Evolutionary conservation across 2,329 filamentous ascomycete genomes (phyloP).

Genomic region (Colletotrichum sp.): DNA sequence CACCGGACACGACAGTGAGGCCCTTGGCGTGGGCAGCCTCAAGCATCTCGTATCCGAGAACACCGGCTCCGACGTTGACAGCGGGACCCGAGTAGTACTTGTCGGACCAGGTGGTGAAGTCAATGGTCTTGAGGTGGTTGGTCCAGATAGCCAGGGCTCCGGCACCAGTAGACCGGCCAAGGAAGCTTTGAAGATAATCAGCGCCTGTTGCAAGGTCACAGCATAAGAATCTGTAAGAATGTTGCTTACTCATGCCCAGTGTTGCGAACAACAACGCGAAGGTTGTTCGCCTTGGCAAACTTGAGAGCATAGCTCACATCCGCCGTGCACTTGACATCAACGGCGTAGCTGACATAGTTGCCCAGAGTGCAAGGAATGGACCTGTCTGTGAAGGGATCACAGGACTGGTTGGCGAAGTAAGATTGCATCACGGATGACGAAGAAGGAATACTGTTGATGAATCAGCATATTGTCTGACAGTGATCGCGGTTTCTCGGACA

Average conservation of each 20-base stretch:
- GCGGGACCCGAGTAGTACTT: conserved; percentile 55
- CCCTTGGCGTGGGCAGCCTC: conserved; percentile 35
- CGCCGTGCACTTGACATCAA: conserved; percentile 33
- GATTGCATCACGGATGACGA: conserved; percentile 47
- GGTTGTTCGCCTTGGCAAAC: conserved; percentile 37
- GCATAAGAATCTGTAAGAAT: not conserved
- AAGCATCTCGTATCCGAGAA: conserved; percentile 52
- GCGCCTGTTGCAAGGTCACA: not conserved
- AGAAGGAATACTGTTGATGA: conserved; percentile 31
- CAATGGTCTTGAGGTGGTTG: conserved; percentile 44
- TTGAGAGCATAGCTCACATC: conserved; percentile 37
- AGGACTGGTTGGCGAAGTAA: conserved; percentile 41
- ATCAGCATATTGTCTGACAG: conserved; percentile 4
- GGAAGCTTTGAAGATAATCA: conserved; percentile 22
- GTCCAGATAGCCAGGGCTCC: conserved; percentile 44
- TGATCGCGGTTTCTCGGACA: not conserved
- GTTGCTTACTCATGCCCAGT: conserved; percentile 34
- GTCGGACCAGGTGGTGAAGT: conserved; percentile 42
- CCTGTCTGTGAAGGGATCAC: conserved; percentile 43
- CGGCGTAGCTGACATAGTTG: conserved; percentile 47
- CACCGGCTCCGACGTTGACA: conserved; percentile 58
- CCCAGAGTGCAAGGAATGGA: conserved; percentile 46
- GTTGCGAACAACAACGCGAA: conserved; percentile 40
- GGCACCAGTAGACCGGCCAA: conserved; percentile 41
- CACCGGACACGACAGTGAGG: conserved; percentile 18